Base-by-base conservation (phyloP, 163 green algal genomes). In the Scenedesmus sp. region DNA sequence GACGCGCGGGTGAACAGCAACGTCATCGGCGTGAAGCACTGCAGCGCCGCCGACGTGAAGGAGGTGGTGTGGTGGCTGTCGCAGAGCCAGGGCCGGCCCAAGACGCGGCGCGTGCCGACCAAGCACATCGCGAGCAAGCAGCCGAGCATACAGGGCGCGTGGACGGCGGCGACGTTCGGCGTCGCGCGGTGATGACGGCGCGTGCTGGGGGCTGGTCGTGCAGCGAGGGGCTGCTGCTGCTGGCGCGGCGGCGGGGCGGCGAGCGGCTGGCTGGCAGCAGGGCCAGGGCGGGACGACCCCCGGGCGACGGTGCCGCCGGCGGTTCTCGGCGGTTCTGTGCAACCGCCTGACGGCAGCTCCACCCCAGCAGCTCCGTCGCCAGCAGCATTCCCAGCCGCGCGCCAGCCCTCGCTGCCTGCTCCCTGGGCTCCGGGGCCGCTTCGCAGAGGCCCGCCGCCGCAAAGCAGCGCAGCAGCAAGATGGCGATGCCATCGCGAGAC, bases 401-500 rank as follows among this genome's bases (percentile, higher is more conserved):
- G 39, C 39, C n/a, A n/a, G n/a, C n/a, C n/a, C n/a, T n/a, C n/a
- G n/a, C n/a, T n/a, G n/a, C n/a, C n/a, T n/a, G n/a, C n/a, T n/a
- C n/a, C n/a, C n/a, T n/a, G n/a, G n/a, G n/a, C n/a, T n/a, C n/a
- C n/a, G n/a, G n/a, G n/a, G n/a, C n/a, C n/a, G n/a, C n/a, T n/a
- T n/a, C n/a, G n/a, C n/a, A n/a, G n/a, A n/a, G n/a, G n/a, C n/a
- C n/a, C n/a, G n/a, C n/a, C n/a, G n/a, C n/a, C n/a, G n/a, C n/a
- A n/a, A n/a, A n/a, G n/a, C n/a, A n/a, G n/a, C n/a, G n/a, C n/a
- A 22, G 29, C 53, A 62, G 63, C 63, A 71, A 56, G 9, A 73
- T 73, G 63, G 48, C 63, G 44, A 29, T 73, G 4, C 63, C 63
- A 20, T 36, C 36, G 3, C 56, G 66, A 1, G 86, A 96, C 3